phyloP scores from a whole-genome alignment of 495 filamentous ascomycete genomes.

The Xylaria scruposa region DNA sequence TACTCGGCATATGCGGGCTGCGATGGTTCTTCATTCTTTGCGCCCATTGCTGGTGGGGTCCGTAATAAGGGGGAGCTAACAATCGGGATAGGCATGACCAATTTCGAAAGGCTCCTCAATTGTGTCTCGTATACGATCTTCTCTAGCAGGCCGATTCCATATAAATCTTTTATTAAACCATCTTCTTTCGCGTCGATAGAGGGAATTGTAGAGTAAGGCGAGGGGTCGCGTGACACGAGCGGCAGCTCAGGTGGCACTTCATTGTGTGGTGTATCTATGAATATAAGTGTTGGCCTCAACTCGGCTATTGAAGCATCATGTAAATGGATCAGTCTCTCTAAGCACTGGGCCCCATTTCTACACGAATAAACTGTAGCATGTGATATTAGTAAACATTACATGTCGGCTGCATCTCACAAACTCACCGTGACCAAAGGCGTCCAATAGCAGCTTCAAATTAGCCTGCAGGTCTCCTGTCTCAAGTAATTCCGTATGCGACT shows the following conservation, averaged over 20 bases:
- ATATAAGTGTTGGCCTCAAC: constrained; percentile 74
- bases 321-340: constrained; percentile 70
- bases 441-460: constrained; percentile 55
- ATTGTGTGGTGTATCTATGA: constrained; percentile 72
- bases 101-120: constrained; percentile 70
- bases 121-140: constrained; percentile 74
- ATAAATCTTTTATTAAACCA: constrained; percentile 58
- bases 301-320: constrained; percentile 67
- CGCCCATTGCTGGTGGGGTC: constrained; percentile 38
- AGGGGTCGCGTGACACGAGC: constrained; percentile 52
- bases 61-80: constrained; percentile 48
- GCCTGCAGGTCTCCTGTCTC: constrained; percentile 47
- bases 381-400: constrained; percentile 34
- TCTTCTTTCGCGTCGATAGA: constrained; percentile 40
- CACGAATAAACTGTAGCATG: constrained; percentile 72
- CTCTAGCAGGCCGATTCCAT: constrained; percentile 71
- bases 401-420: constrained; percentile 2
- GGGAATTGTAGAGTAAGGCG: constrained; percentile 40
- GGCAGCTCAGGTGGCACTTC: constrained; percentile 50
- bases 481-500: constrained; percentile 29
- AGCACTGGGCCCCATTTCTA: constrained; percentile 71
- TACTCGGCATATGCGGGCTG: constrained; percentile 31
- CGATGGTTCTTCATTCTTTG: constrained; percentile 41
- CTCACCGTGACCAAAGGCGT: constrained; percentile 59
- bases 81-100: constrained; percentile 77